These are phyloP conservation scores for Gloeophyllum trabeum DNA, from an alignment of 768 basidiomycete species.

Conservation along the genomic window DNA sequence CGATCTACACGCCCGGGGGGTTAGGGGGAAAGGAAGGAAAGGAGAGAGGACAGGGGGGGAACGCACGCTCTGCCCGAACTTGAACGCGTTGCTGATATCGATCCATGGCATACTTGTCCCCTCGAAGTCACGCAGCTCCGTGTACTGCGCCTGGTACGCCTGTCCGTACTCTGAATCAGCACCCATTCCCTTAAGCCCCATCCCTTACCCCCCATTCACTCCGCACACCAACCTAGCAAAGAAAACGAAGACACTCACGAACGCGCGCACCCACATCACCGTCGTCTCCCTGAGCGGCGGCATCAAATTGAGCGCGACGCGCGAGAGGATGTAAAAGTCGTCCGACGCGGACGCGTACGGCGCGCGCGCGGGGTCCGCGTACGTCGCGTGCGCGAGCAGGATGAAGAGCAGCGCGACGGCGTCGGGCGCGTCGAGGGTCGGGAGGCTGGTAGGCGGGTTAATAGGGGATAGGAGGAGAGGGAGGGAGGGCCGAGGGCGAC, in stretches of 20 bases:
- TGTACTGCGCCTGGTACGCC: conserved; percentile 32
- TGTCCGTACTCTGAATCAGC: too few relatives aligned
- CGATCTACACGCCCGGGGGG: too few relatives aligned
- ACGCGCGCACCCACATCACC: conserved; percentile 37
- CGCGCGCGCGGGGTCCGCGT: conserved; percentile 43
- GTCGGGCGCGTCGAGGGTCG: conserved; percentile 12
- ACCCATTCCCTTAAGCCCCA: too few relatives aligned
- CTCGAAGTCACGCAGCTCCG: conserved; percentile 44
- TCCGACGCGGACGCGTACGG: conserved; percentile 42
- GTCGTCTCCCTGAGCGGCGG: conserved; percentile 41
- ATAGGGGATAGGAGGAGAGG: too few relatives aligned
- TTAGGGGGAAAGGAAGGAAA: too few relatives aligned
- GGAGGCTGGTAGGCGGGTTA: too few relatives aligned
- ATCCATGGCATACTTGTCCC: conserved; percentile 41
- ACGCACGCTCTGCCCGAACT: conserved; percentile 50
- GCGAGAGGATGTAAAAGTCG: conserved; percentile 52
- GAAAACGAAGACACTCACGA: too few relatives aligned
- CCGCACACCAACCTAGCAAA: too few relatives aligned
- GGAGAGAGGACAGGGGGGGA: background rate
- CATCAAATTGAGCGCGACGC: conserved; percentile 36
- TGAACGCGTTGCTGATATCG: conserved; percentile 46
- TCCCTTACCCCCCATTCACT: too few relatives aligned
- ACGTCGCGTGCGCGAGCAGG: conserved; percentile 50
- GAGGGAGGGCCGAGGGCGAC: too few relatives aligned
- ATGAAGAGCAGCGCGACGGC: conserved; percentile 51